Evolutionary conservation across 1,284 basidiomycete genomes (phyloP), one percentile per base, ranked within the genome.

Genomic region (Malassezia caprae): DNA sequence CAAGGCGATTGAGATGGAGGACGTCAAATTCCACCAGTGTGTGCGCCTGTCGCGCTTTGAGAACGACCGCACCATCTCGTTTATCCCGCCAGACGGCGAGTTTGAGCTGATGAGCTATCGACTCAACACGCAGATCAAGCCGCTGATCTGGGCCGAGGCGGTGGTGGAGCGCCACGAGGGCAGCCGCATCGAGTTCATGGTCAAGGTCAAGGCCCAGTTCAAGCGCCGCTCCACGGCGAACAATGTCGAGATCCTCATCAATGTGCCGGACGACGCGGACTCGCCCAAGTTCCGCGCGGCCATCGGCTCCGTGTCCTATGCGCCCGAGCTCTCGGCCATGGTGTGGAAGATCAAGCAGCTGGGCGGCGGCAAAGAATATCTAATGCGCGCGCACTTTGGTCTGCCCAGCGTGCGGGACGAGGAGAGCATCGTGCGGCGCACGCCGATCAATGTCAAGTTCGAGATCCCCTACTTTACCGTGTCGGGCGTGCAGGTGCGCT

Each of bases 11-110:
- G 94, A 99, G 78, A 96, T 99, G 88, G 94, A 99, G 76, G 94
- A 98, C 73, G 90, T 96, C 78, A 96, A 96, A 76, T 99, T 99
- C 79, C 94, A 99, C 75, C 94, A 99, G 80, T 99, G 94, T 73
- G 94, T 98, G 13, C 87, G 94, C n/a, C 81, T 99, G n/a, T 88
- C 90, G 7, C 83, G 93, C 13, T 99, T 99, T 75, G 94, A 99
- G 72, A 96, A 96, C 76, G 94, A 99, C 78, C 84, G 94, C 56
- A 98, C 93, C 1, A 99, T 98, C 75, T 90, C 87, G 24, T 99
- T 99, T 78, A 99, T 98, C 69, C 94, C 94, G 0, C 94, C 94
- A 1, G 94, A 98, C 73, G 94, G 94, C 64, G 93, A 96, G 76
- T 96, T 98, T 68, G 93, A 96, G 76, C 82, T 96, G 60, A 96